Base-by-base conservation (phyloP, 805 yeast genomes). In the Saccharomycopsis sp. region DNA sequence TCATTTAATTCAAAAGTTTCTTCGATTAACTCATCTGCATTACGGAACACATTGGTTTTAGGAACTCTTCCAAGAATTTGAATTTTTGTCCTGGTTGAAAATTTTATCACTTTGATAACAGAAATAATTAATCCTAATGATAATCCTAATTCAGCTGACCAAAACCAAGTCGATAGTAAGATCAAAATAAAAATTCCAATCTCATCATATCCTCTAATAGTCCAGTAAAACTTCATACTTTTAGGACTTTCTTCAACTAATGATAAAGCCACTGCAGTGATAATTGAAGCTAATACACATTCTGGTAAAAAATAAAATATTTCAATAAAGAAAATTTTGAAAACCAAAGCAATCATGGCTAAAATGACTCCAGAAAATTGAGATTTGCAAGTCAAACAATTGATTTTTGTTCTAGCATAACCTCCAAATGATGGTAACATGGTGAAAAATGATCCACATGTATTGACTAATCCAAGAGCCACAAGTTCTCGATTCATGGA, bases 341-440 rank as follows among this genome's bases (percentile, higher is more conserved):
- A 59, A 48, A 9, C 53, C 51, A 45, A 31, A 10, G 47, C 36
- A 3, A 44, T 38, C 9, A 39, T 21, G 15, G 52, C 40, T n/a
- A 48, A 36, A 18, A 49, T 25, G 1, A 49, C 31, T 2, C 52
- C 52, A 2, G 50, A 35, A 3, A 49, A 21, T 23, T 47, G 52
- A 6, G 47, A 36, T 21, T 40, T 39, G 10, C 46, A 44, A 13
- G 87, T 76, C 40, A 86, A 63, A 1, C 88, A 80, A 61, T 89
- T 89, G 46, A 89, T 78, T 52, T 83, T 87, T 15, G 94, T 81
- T 53, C 97, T 70, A 2, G 96, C 97, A 54, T 88, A 89, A 0
- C 97, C 97, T 8, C 97, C 98, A 66, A 88, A 88, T 0, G 94
- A 74, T 0, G 98, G 96, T 13, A 89, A 62, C 0, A 86, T 80